phyloP scores from a whole-genome alignment of 2,329 filamentous ascomycete species.

The Aspergillus felis region DNA sequence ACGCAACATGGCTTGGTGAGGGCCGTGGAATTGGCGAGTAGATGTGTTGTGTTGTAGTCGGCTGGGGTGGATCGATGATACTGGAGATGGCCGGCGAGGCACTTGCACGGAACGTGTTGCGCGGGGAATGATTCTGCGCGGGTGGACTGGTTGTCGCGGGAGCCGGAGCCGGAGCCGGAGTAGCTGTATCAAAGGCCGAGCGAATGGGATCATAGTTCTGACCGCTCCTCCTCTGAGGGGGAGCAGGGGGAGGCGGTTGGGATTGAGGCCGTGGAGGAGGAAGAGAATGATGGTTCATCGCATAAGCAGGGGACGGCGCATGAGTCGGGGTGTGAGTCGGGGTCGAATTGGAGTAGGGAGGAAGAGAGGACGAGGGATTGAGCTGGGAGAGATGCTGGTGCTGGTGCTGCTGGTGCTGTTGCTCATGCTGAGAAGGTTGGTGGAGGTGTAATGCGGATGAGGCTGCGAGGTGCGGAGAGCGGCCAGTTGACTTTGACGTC shows the following conservation, averaged over 20 bases:
- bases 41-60: conserved; percentile 29
- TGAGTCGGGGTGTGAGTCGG: conserved; percentile 21
- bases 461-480: conserved; percentile 7
- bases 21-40: conserved; percentile 26
- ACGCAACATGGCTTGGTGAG: conserved; percentile 24
- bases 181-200: conserved; percentile 56
- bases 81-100: conserved; percentile 89
- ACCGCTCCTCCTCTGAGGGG: conserved; percentile 60
- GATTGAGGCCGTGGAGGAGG: conserved; percentile 39
- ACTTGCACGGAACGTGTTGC: conserved; percentile 63
- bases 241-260: conserved; percentile 40
- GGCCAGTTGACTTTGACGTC: conserved; percentile 8
- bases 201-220: conserved; percentile 89
- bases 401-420: conserved; percentile 18
- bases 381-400: conserved; percentile 13
- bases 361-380: conserved; percentile 13
- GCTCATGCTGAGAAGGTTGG: conserved; percentile 14
- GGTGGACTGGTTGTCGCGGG: conserved; percentile 43
- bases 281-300: conserved; percentile 43
- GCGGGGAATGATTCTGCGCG: conserved; percentile 47
- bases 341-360: conserved; percentile 29
- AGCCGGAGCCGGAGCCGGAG: conserved; percentile 35
- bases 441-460: conserved; percentile 5
- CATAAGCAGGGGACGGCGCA: conserved; percentile 18
- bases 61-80: conserved; percentile 68